These are phyloP conservation scores for Citrullus amarus DNA, from an alignment of 306 rosid species.

Conservation along the genomic window DNA sequence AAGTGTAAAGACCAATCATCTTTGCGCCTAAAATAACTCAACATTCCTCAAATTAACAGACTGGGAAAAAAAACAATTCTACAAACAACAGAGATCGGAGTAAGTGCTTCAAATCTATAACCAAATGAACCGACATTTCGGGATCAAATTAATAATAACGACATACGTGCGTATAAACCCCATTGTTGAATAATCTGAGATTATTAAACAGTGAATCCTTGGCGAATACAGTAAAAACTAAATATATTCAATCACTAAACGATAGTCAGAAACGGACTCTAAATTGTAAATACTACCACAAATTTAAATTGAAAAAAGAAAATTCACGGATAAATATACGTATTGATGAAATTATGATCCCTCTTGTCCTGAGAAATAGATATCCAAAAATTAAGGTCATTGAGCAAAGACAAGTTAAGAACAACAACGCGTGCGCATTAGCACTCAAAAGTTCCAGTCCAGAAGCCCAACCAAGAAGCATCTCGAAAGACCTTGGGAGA, in stretches of 20 bases:
- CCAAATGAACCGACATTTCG: background rate
- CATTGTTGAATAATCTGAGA: background rate
- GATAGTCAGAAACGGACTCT: background rate
- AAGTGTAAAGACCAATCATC: background rate
- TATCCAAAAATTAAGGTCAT: background rate
- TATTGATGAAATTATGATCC: background rate
- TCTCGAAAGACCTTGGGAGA: too few species aligned
- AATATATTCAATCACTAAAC: background rate
- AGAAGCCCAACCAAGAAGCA: too few species aligned
- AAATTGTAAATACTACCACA: background rate
- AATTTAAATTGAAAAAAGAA: background rate
- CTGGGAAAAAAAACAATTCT: background rate
- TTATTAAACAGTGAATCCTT: background rate
- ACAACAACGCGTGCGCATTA: background rate
- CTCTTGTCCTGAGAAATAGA: background rate
- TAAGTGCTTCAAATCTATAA: background rate
- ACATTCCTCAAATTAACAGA: background rate
- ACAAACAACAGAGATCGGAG: background rate
- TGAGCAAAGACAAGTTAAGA: background rate
- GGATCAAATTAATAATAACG: background rate
- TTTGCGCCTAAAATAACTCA: background rate
- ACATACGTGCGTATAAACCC: background rate
- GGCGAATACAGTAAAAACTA: background rate
- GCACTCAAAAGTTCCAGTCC: background rate
- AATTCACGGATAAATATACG: background rate